Conservation (phyloP, 2,329 filamentous ascomycete species). For the Plectosphaerella plurivora region DNA sequence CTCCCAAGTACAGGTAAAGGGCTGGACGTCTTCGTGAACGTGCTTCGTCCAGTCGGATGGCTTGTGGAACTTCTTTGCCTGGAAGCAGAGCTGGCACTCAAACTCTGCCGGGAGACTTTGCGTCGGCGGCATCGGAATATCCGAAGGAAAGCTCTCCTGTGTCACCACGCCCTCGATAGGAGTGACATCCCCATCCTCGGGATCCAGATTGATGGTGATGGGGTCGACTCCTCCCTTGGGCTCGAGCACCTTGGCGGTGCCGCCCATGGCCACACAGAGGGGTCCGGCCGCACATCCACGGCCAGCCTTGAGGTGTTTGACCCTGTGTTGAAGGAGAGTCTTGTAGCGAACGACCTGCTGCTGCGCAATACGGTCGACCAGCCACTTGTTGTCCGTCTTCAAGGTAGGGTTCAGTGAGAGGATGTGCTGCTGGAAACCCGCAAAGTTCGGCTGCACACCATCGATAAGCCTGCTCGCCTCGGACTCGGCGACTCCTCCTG, state of each 20-base stretch:
- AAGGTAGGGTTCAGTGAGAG: constrained; percentile 70
- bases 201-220: constrained; percentile 38
- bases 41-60: constrained; percentile 97
- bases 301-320: constrained; percentile 64
- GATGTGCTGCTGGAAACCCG: constrained; percentile 74
- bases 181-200: constrained; percentile 60
- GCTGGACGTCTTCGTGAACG: constrained; percentile 88
- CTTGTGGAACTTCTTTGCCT: constrained; percentile 79
- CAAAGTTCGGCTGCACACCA: constrained; percentile 65
- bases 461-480: constrained; percentile 60
- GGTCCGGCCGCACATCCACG: constrained; percentile 56
- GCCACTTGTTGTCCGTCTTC: constrained; percentile 46
- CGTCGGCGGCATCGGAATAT: constrained; percentile 79
- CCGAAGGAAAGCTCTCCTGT: constrained; percentile 70
- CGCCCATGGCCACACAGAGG: constrained; percentile 64
- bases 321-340: constrained; percentile 62
- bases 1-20: constrained; percentile 88
- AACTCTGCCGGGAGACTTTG: constrained; percentile 76
- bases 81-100: constrained; percentile 85
- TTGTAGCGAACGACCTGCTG: constrained; percentile 81
- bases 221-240: constrained; percentile 56
- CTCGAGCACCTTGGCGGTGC: constrained; percentile 58
- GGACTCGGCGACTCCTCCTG: constrained; percentile 58
- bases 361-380: constrained; percentile 77
- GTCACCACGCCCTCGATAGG: constrained; percentile 64